A percentile compares a stretch with the other conserved stretches of the same genome.
These are phyloP conservation scores for Fusarium penzigii DNA, from an alignment of 2,329 filamentous ascomycete species.

Conservation along the genomic window DNA sequence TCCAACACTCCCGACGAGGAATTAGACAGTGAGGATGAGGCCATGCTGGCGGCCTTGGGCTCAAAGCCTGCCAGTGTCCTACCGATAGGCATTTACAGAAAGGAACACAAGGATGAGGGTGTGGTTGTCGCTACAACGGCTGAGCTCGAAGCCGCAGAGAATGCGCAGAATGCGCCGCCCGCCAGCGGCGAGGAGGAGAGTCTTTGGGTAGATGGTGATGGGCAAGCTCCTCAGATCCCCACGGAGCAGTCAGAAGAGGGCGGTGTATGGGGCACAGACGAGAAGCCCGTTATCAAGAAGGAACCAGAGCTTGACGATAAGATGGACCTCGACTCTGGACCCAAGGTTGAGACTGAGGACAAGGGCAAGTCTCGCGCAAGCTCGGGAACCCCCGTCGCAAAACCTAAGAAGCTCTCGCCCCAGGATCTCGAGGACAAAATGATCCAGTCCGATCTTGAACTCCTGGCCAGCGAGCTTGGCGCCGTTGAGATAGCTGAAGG, in stretches of 20 bases:
- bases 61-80: conserved; percentile 38
- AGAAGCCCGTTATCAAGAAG: conserved; percentile 42
- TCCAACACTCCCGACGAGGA: conserved; percentile 45
- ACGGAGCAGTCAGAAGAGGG: conserved; percentile 37
- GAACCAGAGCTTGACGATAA: conserved; percentile 45
- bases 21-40: conserved; percentile 46
- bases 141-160: conserved; percentile 57
- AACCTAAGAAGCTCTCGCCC: conserved; percentile 30
- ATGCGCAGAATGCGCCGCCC: conserved; percentile 31
- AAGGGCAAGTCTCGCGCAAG: conserved; percentile 26
- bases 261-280: conserved; percentile 47
- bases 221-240: conserved; percentile 26
- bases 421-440: conserved; percentile 42
- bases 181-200: conserved; percentile 43
- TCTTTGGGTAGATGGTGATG: conserved; percentile 45
- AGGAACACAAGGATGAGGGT: conserved; percentile 55
- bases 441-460: conserved; percentile 42
- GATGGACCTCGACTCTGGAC: conserved; percentile 43
- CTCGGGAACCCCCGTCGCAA: conserved; percentile 19
- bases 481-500: conserved; percentile 35
- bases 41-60: conserved; percentile 39
- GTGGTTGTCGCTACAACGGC: conserved; percentile 57
- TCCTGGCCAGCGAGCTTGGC: conserved; percentile 46
- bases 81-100: conserved; percentile 58
- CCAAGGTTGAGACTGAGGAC: conserved; percentile 25